Percentiles rank a stretch among this genome's conserved stretches.
Evolutionary conservation across 148 eudicot genomes (phyloP).

Genomic region (Rhododendron mucronatum): DNA sequence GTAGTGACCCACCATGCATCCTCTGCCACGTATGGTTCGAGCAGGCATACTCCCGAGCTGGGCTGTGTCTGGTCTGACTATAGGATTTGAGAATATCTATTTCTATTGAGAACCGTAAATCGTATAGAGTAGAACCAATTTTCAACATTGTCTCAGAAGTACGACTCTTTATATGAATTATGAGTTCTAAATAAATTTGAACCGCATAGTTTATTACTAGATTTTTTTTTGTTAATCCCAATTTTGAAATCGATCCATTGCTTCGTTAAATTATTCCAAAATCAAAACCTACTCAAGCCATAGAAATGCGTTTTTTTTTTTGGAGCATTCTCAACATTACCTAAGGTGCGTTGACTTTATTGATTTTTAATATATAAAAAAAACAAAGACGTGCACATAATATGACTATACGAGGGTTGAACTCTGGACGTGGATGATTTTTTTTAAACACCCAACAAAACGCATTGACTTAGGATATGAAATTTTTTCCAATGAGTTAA

Average conservation of each 20-base stretch:
- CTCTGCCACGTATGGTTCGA: no score
- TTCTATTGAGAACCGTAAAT: no score
- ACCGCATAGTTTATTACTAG: background rate
- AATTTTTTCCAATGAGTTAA: background rate
- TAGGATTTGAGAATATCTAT: no score
- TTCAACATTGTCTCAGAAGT: background rate
- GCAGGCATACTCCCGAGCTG: no score
- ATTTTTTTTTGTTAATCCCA: background rate
- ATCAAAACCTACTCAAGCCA: background rate
- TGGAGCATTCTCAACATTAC: background rate
- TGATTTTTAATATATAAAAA: no score
- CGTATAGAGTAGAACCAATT: no score
- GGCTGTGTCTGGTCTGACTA: no score
- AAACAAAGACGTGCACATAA: background rate
- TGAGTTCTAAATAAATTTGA: background rate
- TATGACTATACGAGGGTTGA: background rate
- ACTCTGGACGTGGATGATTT: background rate
- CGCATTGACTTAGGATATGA: background rate
- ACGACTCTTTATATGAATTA: background rate
- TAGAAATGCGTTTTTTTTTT: background rate
- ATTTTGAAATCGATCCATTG: background rate
- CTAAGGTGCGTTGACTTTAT: background rate
- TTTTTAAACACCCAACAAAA: background rate
- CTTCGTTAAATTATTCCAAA: background rate
- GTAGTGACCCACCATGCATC: no score